Evolutionary conservation across 2,329 filamentous ascomycete genomes (phyloP).

Genomic region (Epichloe sylvatica): DNA sequence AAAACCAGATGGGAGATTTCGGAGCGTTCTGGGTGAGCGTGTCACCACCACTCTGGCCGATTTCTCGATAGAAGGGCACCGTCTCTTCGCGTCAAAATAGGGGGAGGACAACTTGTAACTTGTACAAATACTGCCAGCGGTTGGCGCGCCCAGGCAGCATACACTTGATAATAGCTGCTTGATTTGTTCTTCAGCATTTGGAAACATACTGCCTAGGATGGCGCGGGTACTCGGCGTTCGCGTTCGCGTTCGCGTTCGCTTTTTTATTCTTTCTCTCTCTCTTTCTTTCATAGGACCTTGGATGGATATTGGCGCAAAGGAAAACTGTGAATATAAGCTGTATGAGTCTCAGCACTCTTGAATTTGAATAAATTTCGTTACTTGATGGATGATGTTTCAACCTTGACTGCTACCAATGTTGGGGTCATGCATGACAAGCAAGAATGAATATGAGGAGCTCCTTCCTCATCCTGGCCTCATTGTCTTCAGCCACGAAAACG

Average conservation of each 20-base stretch:
- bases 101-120: constrained; percentile 2
- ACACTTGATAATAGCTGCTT: background rate
- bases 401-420: background rate
- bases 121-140: constrained; percentile 2
- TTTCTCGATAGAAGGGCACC: background rate
- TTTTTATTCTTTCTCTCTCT: too few species aligned
- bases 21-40: background rate
- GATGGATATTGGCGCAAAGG: background rate
- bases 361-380: background rate
- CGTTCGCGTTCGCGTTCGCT: too few species aligned
- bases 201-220: background rate
- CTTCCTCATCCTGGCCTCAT: background rate
- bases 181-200: background rate
- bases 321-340: background rate
- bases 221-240: background rate
- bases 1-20: background rate
- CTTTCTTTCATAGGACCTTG: background rate
- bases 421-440: background rate
- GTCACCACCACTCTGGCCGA: background rate
- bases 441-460: background rate
- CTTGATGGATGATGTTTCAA: background rate
- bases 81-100: background rate
- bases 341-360: background rate
- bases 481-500: background rate
- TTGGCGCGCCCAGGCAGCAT: background rate